Evolutionary conservation across 768 basidiomycete genomes (phyloP).

Genomic region (Tricholoma flavovirens): DNA sequence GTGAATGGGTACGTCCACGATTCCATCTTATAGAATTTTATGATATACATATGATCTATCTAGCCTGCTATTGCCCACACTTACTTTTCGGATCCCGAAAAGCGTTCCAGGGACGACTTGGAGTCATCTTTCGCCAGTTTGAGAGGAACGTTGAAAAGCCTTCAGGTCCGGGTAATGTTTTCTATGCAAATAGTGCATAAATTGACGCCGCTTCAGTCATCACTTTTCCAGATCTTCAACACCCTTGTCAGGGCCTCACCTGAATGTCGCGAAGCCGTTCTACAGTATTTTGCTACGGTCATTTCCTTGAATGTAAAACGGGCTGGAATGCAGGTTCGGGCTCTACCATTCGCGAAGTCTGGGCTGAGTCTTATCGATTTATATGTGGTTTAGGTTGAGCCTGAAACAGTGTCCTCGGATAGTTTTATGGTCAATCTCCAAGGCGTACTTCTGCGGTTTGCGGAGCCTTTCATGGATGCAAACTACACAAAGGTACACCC

Average conservation of each 20-base stretch:
- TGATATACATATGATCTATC: constrained; percentile 8
- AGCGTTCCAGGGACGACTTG: constrained; percentile 65
- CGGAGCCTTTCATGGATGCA: constrained; percentile 94
- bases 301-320: constrained; percentile 76
- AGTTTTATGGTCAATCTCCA: constrained; percentile 92
- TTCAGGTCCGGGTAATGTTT: constrained; percentile 51
- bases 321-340: constrained; percentile 78
- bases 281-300: constrained; percentile 75
- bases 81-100: constrained; percentile 86
- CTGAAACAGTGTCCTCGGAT: constrained; percentile 80
- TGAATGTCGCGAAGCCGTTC: constrained; percentile 71
- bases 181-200: not conserved
- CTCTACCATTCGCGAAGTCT: not conserved
- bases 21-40: not conserved
- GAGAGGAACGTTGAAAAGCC: constrained; percentile 74
- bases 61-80: constrained; percentile 71
- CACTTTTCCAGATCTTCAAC: constrained; percentile 86
- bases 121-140: constrained; percentile 82
- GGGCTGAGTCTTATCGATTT: not conserved
- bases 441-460: constrained; percentile 73
- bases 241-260: constrained; percentile 79
- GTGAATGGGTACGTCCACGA: constrained; percentile 71
- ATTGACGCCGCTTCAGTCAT: constrained; percentile 26
- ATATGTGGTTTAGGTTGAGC: constrained; percentile 60
- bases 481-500: constrained; percentile 71